Evolutionary conservation across 768 basidiomycete genomes (phyloP).

Genomic region (Calocera viscosa): DNA sequence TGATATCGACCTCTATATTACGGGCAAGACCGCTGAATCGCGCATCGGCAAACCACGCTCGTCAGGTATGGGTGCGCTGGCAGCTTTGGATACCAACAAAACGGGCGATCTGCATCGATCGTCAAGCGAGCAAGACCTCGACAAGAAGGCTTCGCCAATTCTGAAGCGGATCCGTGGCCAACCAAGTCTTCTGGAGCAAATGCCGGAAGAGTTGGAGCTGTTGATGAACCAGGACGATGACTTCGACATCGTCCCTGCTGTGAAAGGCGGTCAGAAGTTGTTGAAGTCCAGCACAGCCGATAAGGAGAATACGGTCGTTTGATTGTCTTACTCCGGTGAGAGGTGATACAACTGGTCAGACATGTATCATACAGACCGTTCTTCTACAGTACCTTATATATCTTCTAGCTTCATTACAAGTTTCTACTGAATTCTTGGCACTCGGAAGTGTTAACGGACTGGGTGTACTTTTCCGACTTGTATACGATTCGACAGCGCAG

Average conservation of each 20-base stretch:
- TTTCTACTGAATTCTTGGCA: too few relatives aligned
- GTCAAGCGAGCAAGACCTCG: slow-evolving; percentile 18
- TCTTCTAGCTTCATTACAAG: too few relatives aligned
- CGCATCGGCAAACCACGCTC: background rate
- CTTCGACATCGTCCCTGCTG: background rate
- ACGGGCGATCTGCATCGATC: background rate
- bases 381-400: too few relatives aligned
- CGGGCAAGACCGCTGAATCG: background rate
- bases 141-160: slow-evolving; percentile 20
- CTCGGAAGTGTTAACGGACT: too few relatives aligned
- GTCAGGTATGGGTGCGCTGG: background rate
- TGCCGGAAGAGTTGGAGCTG: slow-evolving; percentile 34
- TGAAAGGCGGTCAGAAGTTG: background rate
- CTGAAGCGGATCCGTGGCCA: slow-evolving; percentile 28
- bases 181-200: slow-evolving; percentile 47
- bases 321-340: background rate
- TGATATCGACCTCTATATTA: slow-evolving; percentile 47
- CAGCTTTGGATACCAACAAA: background rate
- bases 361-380: too few relatives aligned
- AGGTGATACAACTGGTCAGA: too few relatives aligned
- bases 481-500: too few relatives aligned
- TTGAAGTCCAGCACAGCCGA: background rate
- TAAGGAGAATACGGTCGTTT: background rate
- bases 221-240: slow-evolving; percentile 3
- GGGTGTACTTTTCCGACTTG: too few relatives aligned